These are phyloP conservation scores for Mycena galericulata DNA, from an alignment of 768 basidiomycete genomes.

Conservation along the genomic window DNA sequence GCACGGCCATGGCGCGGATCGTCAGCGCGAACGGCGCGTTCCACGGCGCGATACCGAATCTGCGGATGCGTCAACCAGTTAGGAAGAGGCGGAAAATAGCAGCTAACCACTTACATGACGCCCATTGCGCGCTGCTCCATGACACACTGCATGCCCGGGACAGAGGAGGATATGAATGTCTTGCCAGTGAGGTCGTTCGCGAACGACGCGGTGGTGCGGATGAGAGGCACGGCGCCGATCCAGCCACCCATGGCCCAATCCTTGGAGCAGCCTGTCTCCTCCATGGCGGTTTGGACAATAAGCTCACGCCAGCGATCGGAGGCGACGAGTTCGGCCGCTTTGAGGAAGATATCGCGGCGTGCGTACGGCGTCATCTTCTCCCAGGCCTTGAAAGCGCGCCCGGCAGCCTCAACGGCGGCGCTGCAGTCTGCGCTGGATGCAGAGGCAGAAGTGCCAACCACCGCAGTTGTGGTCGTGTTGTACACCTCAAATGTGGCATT, in stretches of 20 bases:
- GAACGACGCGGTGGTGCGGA: conserved; percentile 47
- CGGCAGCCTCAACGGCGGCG: conserved; percentile 59
- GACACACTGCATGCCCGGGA: conserved; percentile 59
- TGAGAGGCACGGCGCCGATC: conserved; percentile 40
- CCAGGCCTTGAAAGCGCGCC: conserved; percentile 61
- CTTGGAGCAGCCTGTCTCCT: conserved; percentile 54
- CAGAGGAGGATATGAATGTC: conserved; percentile 51
- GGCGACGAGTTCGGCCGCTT: conserved; percentile 59
- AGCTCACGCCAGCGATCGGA: conserved; percentile 55
- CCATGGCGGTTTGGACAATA: conserved; percentile 45
- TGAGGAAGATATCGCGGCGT: conserved; percentile 59
- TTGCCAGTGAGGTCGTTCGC: conserved; percentile 56
- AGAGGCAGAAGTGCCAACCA: conserved; percentile 59
- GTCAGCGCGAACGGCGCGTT: conserved; percentile 63
- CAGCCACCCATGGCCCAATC: conserved; percentile 32
- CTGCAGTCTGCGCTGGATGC: conserved; percentile 59
- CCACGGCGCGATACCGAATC: conserved; percentile 68
- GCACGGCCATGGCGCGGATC: conserved; percentile 57
- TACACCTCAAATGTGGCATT: conserved; percentile 58
- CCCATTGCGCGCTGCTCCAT: conserved; percentile 62
- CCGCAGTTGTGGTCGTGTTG: conserved; percentile 54
- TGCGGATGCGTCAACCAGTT: conserved; percentile 34
- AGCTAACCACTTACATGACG: conserved; percentile 55
- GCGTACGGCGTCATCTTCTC: conserved; percentile 50
- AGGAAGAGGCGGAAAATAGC: not conserved